Percentiles rank a stretch among this genome's conserved stretches.
phyloP scores from a whole-genome alignment of 2,329 filamentous ascomycete genomes.

The Aspergillus transmontanensis region DNA sequence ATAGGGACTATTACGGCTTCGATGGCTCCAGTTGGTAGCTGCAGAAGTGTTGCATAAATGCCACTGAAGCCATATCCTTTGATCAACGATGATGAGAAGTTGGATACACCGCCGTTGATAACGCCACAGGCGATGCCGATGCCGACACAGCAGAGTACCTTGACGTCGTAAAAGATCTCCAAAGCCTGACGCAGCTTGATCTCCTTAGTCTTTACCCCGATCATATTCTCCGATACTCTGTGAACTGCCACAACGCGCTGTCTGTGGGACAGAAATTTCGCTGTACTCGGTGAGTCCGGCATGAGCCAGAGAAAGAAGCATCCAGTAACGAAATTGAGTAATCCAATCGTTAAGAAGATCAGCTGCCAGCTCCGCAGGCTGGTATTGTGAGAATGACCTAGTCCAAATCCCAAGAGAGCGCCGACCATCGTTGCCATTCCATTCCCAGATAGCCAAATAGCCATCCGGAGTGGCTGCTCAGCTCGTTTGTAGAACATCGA shows the following conservation, averaged over 20 bases:
- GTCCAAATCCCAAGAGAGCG: slow-evolving; percentile 39
- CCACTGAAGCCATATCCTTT: slow-evolving; percentile 45
- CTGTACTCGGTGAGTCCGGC: slow-evolving; percentile 42
- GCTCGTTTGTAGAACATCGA: slow-evolving; percentile 43
- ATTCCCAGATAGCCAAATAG: slow-evolving; percentile 40
- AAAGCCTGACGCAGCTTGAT: slow-evolving; percentile 39
- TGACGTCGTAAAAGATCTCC: slow-evolving; percentile 45
- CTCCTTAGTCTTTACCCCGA: slow-evolving; percentile 42
- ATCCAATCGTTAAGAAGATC: slow-evolving; percentile 45
- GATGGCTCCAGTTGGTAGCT: slow-evolving; percentile 38
- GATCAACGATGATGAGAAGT: slow-evolving; percentile 52
- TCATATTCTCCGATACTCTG: slow-evolving; percentile 46
- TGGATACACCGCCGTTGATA: slow-evolving; percentile 53
- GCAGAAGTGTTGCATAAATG: slow-evolving; percentile 35
- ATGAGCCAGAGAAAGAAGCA: slow-evolving; percentile 36
- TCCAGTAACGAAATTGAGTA: slow-evolving; percentile 49
- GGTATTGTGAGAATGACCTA: slow-evolving; percentile 35
- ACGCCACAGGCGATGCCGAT: slow-evolving; percentile 50
- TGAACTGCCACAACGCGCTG: slow-evolving; percentile 45
- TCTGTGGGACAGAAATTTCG: slow-evolving; percentile 42
- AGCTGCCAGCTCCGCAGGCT: slow-evolving; percentile 40
- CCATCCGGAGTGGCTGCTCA: slow-evolving; percentile 41
- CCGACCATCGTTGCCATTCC: slow-evolving; percentile 42
- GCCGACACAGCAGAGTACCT: slow-evolving; percentile 41
- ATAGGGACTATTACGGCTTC: slow-evolving; percentile 32